phyloP scores from a whole-genome alignment of 2,329 filamentous ascomycete genomes.

The Arthrobotrys sphaeroides region DNA sequence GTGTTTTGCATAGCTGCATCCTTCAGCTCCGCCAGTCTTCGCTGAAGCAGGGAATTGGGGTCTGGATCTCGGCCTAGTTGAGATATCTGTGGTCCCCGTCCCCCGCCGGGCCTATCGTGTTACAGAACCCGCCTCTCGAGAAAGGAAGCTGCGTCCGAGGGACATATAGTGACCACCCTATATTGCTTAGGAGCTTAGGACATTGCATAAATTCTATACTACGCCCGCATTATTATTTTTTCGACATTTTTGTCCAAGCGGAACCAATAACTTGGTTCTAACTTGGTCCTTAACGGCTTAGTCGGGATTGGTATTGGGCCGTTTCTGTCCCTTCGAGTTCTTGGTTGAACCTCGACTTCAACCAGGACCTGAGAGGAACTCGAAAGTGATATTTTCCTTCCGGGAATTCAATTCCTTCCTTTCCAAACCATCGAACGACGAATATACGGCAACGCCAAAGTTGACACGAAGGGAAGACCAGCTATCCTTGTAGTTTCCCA shows the following conservation, averaged over 20 bases:
- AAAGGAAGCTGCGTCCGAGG: conserved; percentile 47
- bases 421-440: conserved; percentile 1
- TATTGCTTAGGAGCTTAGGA: conserved; percentile 22
- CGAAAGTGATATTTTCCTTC: conserved; percentile 20
- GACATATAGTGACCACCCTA: conserved; percentile 20
- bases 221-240: conserved; percentile 17
- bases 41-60: conserved; percentile 28
- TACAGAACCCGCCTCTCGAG: conserved; percentile 24
- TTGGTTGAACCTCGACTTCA: conserved; percentile 29
- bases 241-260: conserved; percentile 18
- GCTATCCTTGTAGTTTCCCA: conserved; percentile 22
- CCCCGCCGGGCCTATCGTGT: conserved; percentile 30
- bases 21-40: conserved; percentile 41
- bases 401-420: conserved; percentile 12
- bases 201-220: conserved; percentile 43
- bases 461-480: conserved; percentile 28
- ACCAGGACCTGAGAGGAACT: conserved; percentile 1
- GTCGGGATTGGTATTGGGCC: neutral
- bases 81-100: conserved; percentile 35
- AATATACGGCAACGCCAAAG: conserved; percentile 20
- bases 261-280: conserved; percentile 34
- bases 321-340: conserved; percentile 18
- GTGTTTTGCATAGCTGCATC: conserved; percentile 16
- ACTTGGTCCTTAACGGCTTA: conserved; percentile 36
- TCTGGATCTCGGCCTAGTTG: conserved; percentile 30